Conservation (phyloP, 2,329 filamentous ascomycete species). For the Sporothrix humicola region DNA sequence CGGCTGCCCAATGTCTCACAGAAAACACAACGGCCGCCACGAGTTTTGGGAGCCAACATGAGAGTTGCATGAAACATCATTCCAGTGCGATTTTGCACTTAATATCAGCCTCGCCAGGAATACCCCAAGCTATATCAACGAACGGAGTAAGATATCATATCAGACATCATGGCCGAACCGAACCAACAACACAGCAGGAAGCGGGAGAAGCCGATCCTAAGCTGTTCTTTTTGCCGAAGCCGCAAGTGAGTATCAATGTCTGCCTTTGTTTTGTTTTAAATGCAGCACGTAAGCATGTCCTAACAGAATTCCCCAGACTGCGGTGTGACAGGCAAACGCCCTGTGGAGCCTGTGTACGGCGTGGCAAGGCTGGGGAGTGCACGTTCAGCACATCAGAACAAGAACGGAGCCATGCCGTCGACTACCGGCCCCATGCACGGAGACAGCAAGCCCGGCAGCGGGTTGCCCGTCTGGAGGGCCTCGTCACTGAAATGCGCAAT, state of each 20-base stretch:
- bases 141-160: too few relatives aligned
- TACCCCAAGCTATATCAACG: too few relatives aligned
- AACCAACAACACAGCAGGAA: not conserved
- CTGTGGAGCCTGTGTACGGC: slow-evolving; percentile 17
- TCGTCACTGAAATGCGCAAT: slow-evolving; percentile 7
- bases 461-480: slow-evolving; percentile 13
- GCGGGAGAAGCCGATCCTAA: slow-evolving; percentile 7
- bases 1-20: slow-evolving; percentile 30
- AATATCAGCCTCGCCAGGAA: not conserved
- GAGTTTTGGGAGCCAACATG: not conserved
- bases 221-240: not conserved
- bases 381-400: slow-evolving; percentile 2
- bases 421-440: slow-evolving; percentile 10
- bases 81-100: not conserved
- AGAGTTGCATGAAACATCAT: slow-evolving; percentile 12
- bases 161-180: not conserved
- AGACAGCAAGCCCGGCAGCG: slow-evolving; percentile 19
- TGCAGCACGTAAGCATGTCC: too few relatives aligned
- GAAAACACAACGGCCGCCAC: not conserved
- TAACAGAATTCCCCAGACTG: not conserved
- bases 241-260: not conserved
- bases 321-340: not conserved
- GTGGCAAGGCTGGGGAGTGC: slow-evolving; percentile 10
- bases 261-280: too few relatives aligned
- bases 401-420: slow-evolving; percentile 5